phyloP scores from a whole-genome alignment of 2,329 filamentous ascomycete genomes.

The Calonectria hongkongensis region DNA sequence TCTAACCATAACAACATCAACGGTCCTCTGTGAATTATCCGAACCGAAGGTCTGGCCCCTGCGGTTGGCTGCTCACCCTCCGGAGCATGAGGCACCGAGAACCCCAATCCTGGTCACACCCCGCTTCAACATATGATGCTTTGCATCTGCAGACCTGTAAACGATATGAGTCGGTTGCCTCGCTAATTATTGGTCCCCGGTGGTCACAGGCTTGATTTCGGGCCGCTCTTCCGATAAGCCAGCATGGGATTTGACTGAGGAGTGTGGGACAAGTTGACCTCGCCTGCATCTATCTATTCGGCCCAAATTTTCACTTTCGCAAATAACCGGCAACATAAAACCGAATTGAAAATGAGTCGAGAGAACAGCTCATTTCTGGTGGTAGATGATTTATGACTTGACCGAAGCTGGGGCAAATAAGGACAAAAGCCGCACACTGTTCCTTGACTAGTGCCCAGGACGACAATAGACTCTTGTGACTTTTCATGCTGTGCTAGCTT shows the following conservation, averaged over 20 bases:
- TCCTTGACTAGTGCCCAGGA: too few relatives aligned
- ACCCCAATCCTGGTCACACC: constrained; percentile 7
- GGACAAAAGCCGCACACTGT: too few relatives aligned
- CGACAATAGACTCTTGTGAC: too few relatives aligned
- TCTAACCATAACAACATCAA: background rate
- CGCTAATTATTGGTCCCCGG: background rate
- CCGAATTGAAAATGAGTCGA: background rate
- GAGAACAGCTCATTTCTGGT: background rate
- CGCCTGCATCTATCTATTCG: background rate
- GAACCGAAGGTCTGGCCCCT: background rate
- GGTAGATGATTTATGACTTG: too few relatives aligned
- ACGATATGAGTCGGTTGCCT: background rate
- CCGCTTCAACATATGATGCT: constrained; percentile 4
- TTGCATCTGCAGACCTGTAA: constrained; percentile 11
- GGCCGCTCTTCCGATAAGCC: background rate
- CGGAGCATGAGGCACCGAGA: constrained; percentile 19
- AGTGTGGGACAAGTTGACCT: background rate
- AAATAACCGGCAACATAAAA: background rate
- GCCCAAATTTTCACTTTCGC: background rate
- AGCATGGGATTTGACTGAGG: background rate
- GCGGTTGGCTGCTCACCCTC: background rate
- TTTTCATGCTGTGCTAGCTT: too few relatives aligned
- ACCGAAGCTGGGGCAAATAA: too few relatives aligned
- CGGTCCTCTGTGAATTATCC: background rate
- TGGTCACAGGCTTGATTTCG: background rate